Base-by-base conservation (phyloP, 1,139 yeast species). In the Meyerozyma sp. region DNA sequence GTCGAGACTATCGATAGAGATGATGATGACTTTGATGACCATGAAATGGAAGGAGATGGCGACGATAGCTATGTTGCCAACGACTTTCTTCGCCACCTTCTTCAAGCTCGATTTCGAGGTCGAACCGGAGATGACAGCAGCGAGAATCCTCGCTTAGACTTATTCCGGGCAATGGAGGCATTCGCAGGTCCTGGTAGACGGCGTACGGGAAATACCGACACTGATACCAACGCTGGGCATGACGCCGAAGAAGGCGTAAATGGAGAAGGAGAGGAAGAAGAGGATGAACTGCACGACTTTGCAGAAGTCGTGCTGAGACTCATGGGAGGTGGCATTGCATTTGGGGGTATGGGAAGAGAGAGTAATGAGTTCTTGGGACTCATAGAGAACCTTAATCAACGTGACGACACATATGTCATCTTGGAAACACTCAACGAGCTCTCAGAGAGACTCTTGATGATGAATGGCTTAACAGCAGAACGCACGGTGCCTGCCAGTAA, bases 371-470 rank as follows among this genome's bases (percentile, higher is more conserved):
- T 75, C 37, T 63, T 64, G 34, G 65, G 65, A 1, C 60, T 79
- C 23, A 57, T 78, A 1, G 61, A 65, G 8, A 75, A 73, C 34
- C 58, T 81, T 39, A 60, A 59, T 32, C 71, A 66, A 43, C 63
- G 77, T 10, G 74, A 68, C 1, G 81, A 77, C 49, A 63, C 80
- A 0, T 78, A 63, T 46, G 45, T 75, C 23, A 58, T 77, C 4
- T 57, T 76, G 42, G 91, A 84, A 55, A 75, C 82, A 5, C 62
- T 84, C 44, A 81, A 76, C 50, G 88, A 83, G 54, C 59, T 85
- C 23, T 75, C 84, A 14, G 87, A 79, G 51, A 66, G 78, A 42
- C 56, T 85, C 10, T 63, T 85, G 41, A 82, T 85, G 90, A 79
- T 82, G 79, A 81, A 82, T 48, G 81, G 77, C 4, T 58, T 81